Conservation (phyloP, 306 rosid species). For the Mimosa bimucronata region DNA sequence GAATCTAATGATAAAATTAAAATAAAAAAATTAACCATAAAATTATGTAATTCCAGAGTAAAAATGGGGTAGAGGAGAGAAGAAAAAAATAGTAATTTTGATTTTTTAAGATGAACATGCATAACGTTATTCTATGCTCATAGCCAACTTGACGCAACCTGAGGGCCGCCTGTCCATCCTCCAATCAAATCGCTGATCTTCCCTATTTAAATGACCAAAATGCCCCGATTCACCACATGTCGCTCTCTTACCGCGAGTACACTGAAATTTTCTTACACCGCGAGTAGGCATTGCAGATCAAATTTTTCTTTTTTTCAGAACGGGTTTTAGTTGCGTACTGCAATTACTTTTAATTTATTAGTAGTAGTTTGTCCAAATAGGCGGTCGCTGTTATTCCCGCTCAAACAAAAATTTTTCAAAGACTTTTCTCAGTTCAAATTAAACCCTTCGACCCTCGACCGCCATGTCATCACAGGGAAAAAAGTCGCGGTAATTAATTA, state of each 20-base stretch:
- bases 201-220: background rate
- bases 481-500: background rate
- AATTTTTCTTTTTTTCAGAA: background rate
- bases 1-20: too few species aligned
- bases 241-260: background rate
- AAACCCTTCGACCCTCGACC: conserved; percentile 32
- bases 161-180: background rate
- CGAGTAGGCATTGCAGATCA: background rate
- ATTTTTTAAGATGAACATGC: background rate
- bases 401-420: conserved; percentile 48
- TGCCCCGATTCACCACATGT: background rate
- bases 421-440: conserved; percentile 31
- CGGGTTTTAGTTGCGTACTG: background rate
- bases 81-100: too few species aligned
- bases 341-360: conserved; percentile 1
- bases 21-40: too few species aligned
- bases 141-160: background rate
- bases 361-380: conserved; percentile 27
- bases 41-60: too few species aligned
- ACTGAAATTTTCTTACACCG: background rate
- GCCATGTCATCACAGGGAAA: conserved; percentile 51
- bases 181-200: background rate
- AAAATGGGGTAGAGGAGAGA: too few species aligned
- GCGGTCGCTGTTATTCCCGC: conserved; percentile 88
- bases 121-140: background rate